phyloP scores from a whole-genome alignment of 2,329 filamentous ascomycete genomes.

The Teratosphaeria nubilosa region DNA sequence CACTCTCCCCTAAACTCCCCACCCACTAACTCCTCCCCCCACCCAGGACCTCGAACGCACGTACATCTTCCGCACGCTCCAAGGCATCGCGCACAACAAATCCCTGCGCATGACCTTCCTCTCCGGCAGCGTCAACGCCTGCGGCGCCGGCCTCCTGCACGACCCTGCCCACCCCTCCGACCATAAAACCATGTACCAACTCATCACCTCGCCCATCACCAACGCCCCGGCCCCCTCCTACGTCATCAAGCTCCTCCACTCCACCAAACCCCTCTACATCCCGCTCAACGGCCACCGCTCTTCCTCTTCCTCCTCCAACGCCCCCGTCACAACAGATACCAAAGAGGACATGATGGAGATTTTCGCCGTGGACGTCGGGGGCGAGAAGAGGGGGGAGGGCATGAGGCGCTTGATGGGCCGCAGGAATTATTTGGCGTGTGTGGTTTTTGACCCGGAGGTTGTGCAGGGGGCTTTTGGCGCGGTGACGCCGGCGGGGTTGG shows the following conservation, averaged over 20 bases:
- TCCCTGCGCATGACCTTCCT: conserved; percentile 94
- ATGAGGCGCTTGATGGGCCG: conserved; percentile 87
- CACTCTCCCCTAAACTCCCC: neutral
- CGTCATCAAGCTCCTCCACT: conserved; percentile 89
- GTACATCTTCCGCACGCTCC: conserved; percentile 88
- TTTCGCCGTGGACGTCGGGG: conserved; percentile 86
- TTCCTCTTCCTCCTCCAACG: conserved; percentile 21
- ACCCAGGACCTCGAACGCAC: conserved; percentile 78
- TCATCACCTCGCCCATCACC: conserved; percentile 87
- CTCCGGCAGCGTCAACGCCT: conserved; percentile 81
- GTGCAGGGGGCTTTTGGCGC: conserved; percentile 36
- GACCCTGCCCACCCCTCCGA: conserved; percentile 84
- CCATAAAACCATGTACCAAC: conserved; percentile 99
- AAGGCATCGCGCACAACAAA: conserved; percentile 91
- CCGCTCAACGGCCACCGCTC: conserved; percentile 73
- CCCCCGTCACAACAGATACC: conserved; percentile 64
- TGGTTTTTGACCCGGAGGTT: conserved; percentile 86
- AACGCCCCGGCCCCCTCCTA: conserved; percentile 78
- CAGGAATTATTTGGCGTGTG: conserved; percentile 82
- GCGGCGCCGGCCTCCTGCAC: conserved; percentile 86
- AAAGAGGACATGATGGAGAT: conserved; percentile 99
- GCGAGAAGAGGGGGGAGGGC: conserved; percentile 59
- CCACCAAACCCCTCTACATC: conserved; percentile 83
- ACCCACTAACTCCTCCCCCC: conserved; percentile 1
- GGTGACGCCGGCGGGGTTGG: conserved; percentile 18